These are phyloP conservation scores for Mycena citricolor DNA, from an alignment of 1,284 basidiomycete species.

Conservation along the genomic window DNA sequence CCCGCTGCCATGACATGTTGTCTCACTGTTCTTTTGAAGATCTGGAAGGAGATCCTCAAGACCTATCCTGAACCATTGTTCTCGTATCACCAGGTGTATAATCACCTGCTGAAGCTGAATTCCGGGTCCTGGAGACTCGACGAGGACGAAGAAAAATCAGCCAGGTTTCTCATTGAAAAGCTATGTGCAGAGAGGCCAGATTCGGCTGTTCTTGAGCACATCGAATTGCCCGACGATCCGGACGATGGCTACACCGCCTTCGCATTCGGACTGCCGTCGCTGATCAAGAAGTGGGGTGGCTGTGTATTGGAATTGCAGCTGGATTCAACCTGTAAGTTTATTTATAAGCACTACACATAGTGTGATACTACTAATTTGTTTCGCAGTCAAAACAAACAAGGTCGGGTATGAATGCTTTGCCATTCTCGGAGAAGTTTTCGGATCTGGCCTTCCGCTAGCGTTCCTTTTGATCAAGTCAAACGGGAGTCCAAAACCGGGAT, in stretches of 20 bases:
- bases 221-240: slow-evolving; percentile 3
- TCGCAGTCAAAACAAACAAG: slow-evolving; percentile 17
- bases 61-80: slow-evolving; percentile 7
- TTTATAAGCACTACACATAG: not conserved
- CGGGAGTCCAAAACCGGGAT: not conserved
- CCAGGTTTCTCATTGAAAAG: slow-evolving; percentile 11
- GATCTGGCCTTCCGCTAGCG: slow-evolving; percentile 15
- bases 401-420: slow-evolving; percentile 18
- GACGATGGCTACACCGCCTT: slow-evolving; percentile 14
- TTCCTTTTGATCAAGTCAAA: slow-evolving; percentile 11
- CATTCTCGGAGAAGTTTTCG: slow-evolving; percentile 18
- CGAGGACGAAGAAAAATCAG: slow-evolving; percentile 19
- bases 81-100: slow-evolving; percentile 6
- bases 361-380: not conserved
- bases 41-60: slow-evolving; percentile 15
- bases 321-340: slow-evolving; percentile 20
- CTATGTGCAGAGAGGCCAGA: too few species aligned
- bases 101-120: slow-evolving; percentile 1
- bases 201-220: not conserved
- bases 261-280: slow-evolving; percentile 12
- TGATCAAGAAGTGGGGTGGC: slow-evolving; percentile 13
- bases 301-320: slow-evolving; percentile 14
- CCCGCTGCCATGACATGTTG: too few species aligned
- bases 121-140: slow-evolving; percentile 3
- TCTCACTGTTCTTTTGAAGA: not conserved